Base-by-base conservation (phyloP, 345 rosid species). In the Conringia planisiliqua region DNA sequence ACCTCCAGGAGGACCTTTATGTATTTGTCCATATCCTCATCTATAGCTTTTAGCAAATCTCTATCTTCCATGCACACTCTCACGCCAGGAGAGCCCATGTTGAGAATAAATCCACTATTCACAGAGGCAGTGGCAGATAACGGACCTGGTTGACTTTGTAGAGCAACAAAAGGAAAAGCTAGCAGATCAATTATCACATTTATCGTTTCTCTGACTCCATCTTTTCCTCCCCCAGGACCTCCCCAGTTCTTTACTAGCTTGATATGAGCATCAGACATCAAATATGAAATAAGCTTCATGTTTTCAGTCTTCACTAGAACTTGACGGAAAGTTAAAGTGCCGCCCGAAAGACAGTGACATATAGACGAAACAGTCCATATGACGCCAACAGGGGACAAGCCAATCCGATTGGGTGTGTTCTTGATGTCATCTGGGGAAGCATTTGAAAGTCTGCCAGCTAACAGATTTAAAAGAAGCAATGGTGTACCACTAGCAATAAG, bases 221-320 rank as follows among this genome's bases (percentile, higher is more conserved):
- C 89, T 76, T 88, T 89, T 51, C 97, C 93, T 79, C 97, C 97
- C 43, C 93, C 95, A 0, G 93, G 96, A 47, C 97, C 97, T 81
- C 82, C 83, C 97, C 99, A 95, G 76, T 68, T 73, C 76, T 83
- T 89, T 40, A 95, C 88, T 77, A 87, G 93, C 85, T 89, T 90
- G 70, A 95, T 90, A 78, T 95, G 96, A 44, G 73, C 82, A 71
- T 86, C 96, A 71, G 90, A 85, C 73, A 90, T 77, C 79, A 95
- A 86, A 75, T 66, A 80, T 10, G 73, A 80, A 35, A 92, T 68
- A 60, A 83, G 80, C 79, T 86, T 95, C 72, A 90, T 64, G 58
- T 82, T 82, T 68, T 92, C 97, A 71, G 54, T 80, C 73, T 82
- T 85, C 69, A 89, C 72, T 70, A 90, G 82, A 57, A 92, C 86